Conservation (phyloP, 1,284 basidiomycete genomes). For the Mycena citricolor region DNA sequence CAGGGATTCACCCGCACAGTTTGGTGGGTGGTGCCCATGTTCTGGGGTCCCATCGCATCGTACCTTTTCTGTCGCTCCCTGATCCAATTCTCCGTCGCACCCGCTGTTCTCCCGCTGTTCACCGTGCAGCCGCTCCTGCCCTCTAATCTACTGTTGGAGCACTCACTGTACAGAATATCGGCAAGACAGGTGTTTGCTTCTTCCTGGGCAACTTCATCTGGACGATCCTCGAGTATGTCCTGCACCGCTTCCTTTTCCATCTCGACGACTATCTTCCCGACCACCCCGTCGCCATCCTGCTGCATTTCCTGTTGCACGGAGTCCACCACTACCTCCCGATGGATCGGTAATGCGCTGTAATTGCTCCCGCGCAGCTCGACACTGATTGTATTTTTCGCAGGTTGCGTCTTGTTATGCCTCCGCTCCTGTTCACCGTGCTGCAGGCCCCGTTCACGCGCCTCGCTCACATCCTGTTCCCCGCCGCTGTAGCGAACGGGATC, state of each 20-base stretch:
- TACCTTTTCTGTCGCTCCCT: slow-evolving; percentile 83
- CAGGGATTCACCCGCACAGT: slow-evolving; percentile 84
- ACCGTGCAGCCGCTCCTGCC: slow-evolving; percentile 54
- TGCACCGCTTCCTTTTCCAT: slow-evolving; percentile 99
- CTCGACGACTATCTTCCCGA: slow-evolving; percentile 91
- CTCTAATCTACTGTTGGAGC: slow-evolving; percentile 40
- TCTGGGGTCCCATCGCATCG: slow-evolving; percentile 89
- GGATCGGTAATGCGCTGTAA: slow-evolving; percentile 64
- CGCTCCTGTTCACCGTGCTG: slow-evolving; percentile 77
- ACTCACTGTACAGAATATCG: slow-evolving; percentile 47
- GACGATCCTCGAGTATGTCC: slow-evolving; percentile 93
- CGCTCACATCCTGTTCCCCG: slow-evolving; percentile 82
- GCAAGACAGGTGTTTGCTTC: slow-evolving; percentile 65
- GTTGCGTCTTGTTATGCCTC: slow-evolving; percentile 96
- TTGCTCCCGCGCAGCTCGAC: not conserved
- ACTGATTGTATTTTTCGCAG: slow-evolving; percentile 38
- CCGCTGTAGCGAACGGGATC: slow-evolving; percentile 86
- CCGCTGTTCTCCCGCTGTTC: slow-evolving; percentile 49
- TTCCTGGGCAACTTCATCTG: slow-evolving; percentile 85
- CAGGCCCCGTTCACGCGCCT: slow-evolving; percentile 89
- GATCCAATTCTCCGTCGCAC: slow-evolving; percentile 73
- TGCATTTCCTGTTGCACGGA: slow-evolving; percentile 95
- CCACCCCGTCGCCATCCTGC: slow-evolving; percentile 71
- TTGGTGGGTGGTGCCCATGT: slow-evolving; percentile 92
- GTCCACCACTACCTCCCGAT: slow-evolving; percentile 98